Evolutionary conservation across 1,139 yeast genomes (phyloP).

Genomic region (Saccharomyces hybrid): DNA sequence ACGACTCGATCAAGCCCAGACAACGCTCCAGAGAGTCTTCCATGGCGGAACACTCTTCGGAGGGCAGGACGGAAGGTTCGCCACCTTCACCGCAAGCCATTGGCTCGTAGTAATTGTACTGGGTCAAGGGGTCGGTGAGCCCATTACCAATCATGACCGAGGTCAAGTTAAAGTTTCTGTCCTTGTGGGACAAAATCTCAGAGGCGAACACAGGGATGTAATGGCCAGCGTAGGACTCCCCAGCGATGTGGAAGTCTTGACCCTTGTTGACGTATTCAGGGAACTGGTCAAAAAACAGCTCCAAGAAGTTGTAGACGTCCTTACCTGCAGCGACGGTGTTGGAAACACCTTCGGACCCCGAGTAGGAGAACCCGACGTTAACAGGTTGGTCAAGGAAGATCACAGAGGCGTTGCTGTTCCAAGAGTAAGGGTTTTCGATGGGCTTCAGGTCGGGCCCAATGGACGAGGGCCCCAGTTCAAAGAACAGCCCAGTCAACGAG

Average conservation of each 20-base stretch:
- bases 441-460: slow-evolving; percentile 60
- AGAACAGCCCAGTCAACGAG: slow-evolving; percentile 81
- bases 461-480: slow-evolving; percentile 82
- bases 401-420: slow-evolving; percentile 86
- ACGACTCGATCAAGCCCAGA: slow-evolving; percentile 64
- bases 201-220: slow-evolving; percentile 90
- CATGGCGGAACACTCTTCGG: slow-evolving; percentile 74
- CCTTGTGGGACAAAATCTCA: slow-evolving; percentile 72
- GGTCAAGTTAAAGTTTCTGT: slow-evolving; percentile 73
- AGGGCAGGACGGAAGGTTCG: slow-evolving; percentile 63
- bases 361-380: slow-evolving; percentile 86
- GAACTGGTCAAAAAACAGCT: slow-evolving; percentile 83
- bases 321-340: slow-evolving; percentile 84
- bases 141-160: slow-evolving; percentile 95
- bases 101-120: slow-evolving; percentile 82
- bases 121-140: slow-evolving; percentile 84
- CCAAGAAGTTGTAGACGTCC: slow-evolving; percentile 87
- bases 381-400: slow-evolving; percentile 94
- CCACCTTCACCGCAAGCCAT: slow-evolving; percentile 98
- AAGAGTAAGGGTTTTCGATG: slow-evolving; percentile 66
- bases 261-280: slow-evolving; percentile 57
- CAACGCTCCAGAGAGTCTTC: slow-evolving; percentile 71
- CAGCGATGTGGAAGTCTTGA: slow-evolving; percentile 86
- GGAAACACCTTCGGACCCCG: slow-evolving; percentile 48
- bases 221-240: slow-evolving; percentile 98